phyloP scores from a whole-genome alignment of 257 asterid species.

The Cinchona pubescens region DNA sequence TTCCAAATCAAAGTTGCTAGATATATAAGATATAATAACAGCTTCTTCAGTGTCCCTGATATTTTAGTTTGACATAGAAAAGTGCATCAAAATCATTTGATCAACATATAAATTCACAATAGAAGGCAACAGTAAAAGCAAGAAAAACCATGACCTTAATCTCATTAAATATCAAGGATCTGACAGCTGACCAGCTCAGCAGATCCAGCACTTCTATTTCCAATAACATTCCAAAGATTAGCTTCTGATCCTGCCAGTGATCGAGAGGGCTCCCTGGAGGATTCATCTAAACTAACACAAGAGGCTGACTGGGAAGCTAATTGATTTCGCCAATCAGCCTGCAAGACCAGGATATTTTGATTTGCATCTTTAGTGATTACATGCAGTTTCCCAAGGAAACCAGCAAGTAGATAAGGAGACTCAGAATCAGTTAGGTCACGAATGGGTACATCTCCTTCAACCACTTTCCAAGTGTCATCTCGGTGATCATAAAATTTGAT shows the following conservation, averaged over 20 bases:
- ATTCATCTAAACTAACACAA: slow-evolving; percentile 32
- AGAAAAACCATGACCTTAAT: slow-evolving; percentile 4
- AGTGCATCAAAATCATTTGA: background rate
- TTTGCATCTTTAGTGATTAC: slow-evolving; percentile 71
- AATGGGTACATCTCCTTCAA: slow-evolving; percentile 78
- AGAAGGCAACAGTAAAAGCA: slow-evolving; percentile 11
- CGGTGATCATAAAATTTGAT: slow-evolving; percentile 79
- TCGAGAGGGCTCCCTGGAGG: slow-evolving; percentile 40
- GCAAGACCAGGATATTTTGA: slow-evolving; percentile 56
- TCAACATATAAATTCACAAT: slow-evolving; percentile 14
- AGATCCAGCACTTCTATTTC: slow-evolving; percentile 52
- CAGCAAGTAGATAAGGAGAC: slow-evolving; percentile 76
- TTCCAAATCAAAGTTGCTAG: slow-evolving; percentile 10
- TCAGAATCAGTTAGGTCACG: slow-evolving; percentile 60
- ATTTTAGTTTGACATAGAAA: background rate
- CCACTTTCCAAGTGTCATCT: slow-evolving; percentile 74
- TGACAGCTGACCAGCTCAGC: slow-evolving; percentile 85
- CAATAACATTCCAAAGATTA: slow-evolving; percentile 58
- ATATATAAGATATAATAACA: slow-evolving; percentile 9
- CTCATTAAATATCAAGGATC: slow-evolving; percentile 55
- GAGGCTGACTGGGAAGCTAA: slow-evolving; percentile 41
- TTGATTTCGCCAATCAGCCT: slow-evolving; percentile 52
- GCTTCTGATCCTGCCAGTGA: slow-evolving; percentile 40
- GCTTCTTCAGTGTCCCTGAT: slow-evolving; percentile 1
- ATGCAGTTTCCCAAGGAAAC: slow-evolving; percentile 73